Conservation (phyloP, 2,329 filamentous ascomycete species). For the Exserohilum turcica region DNA sequence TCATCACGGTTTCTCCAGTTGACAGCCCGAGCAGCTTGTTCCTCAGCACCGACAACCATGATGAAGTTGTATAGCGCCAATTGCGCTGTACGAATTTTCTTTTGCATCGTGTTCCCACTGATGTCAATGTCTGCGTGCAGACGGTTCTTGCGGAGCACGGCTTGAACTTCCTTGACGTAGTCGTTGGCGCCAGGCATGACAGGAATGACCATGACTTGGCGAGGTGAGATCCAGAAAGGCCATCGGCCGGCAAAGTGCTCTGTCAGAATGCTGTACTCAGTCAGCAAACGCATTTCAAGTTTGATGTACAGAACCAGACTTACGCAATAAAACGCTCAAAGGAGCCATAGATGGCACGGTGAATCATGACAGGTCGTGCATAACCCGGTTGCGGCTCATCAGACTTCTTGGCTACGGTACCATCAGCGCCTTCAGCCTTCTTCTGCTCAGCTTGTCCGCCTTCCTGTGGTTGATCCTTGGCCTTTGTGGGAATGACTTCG, state of each 20-base stretch:
- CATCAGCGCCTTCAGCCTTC: conserved; percentile 21
- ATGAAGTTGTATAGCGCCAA: conserved; percentile 84
- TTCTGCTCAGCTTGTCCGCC: conserved; percentile 29
- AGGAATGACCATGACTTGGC: conserved; percentile 78
- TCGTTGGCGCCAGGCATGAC: conserved; percentile 73
- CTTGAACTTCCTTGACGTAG: conserved; percentile 75
- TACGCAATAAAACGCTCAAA: conserved; percentile 70
- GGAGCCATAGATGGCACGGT: conserved; percentile 78
- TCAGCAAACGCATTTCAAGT: conserved; percentile 14
- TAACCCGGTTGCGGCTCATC: conserved; percentile 57
- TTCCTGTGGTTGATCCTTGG: conserved; percentile 37
- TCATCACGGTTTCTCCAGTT: conserved; percentile 70
- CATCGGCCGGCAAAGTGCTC: conserved; percentile 88
- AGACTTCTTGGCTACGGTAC: conserved; percentile 30
- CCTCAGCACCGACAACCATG: conserved; percentile 70
- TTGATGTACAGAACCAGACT: conserved; percentile 10
- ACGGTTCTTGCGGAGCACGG: conserved; percentile 67
- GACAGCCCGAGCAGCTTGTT: conserved; percentile 63
- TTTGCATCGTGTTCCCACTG: conserved; percentile 80
- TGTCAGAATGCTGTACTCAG: conserved; percentile 63
- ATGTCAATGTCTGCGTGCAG: conserved; percentile 75
- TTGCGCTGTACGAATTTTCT: conserved; percentile 86
- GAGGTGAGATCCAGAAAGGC: conserved; percentile 87
- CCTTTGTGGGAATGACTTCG: conserved; percentile 57
- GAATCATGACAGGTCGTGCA: conserved; percentile 83